Evolutionary conservation across 495 filamentous ascomycete species (phyloP), one percentile per base, ranked within the genome.

Genomic region (Evernia prunastri): DNA sequence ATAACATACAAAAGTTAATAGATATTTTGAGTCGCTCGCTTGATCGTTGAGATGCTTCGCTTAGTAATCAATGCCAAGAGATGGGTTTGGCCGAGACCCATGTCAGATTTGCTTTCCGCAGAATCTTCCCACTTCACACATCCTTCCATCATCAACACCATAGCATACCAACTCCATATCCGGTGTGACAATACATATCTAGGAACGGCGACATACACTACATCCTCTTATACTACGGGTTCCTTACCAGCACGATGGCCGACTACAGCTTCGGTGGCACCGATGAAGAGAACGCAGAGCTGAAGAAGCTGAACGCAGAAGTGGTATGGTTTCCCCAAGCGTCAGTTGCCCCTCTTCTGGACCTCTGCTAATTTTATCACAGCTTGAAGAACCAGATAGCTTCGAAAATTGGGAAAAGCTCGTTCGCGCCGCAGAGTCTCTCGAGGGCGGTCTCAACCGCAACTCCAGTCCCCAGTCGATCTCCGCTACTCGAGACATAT

Each of bases 361-460:
- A 12, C 36, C 23, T 35, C 23, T 54, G 49, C 39, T 56, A 31
- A 51, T 27, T 29, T 17, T 37, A 31, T 31, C 25, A 33, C 64
- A 82, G 80, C 60, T 84, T 66, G 85, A 89, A 67, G 88, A 96
- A 66, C 83, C 91, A 4, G 94, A 99, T 76, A 90, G 89, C 74
- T 96, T 94, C 71, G 92, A 96, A 69, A 85, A 86, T 31, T 99
- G 94, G 94, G 94, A 97, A 77, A 91, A 90, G 74, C 86, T 97
- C 29, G 86, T 97, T 63, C 86, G 86, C 67, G 84, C 86, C 23
- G 90, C 87, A 49, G 90, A 96, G 72, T 79, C 80, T 56, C 86
- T 96, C 31, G 95, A 99, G 69, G 93, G 92, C 37, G 94, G 94
- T 17, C 83, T 99, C 60, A 97, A 92, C 70, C 87, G 95, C 63